A percentile compares a stretch with the other conserved stretches of the same genome.
These are phyloP conservation scores for Triangularia verruculosa DNA, from an alignment of 2,329 filamentous ascomycete species.

Conservation along the genomic window DNA sequence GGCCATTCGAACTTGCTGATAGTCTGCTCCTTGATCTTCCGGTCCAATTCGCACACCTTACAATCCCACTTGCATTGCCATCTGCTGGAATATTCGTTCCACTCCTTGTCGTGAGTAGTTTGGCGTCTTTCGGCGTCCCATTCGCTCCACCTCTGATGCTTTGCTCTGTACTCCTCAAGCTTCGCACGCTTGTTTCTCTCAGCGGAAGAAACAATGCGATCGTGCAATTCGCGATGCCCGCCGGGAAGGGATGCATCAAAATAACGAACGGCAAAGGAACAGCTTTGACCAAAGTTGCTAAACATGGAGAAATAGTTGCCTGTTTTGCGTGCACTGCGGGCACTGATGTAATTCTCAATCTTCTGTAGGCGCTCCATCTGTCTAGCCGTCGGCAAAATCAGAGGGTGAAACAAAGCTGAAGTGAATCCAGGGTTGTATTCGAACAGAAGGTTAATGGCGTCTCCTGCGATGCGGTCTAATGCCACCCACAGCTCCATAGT, in stretches of 20 bases:
- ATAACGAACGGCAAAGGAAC: slow-evolving; percentile 23
- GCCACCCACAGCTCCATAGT: slow-evolving; percentile 24
- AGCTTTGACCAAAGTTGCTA: not conserved
- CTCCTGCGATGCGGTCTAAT: slow-evolving; percentile 21
- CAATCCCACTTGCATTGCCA: not conserved
- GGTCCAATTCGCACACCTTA: not conserved
- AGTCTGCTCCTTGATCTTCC: not conserved
- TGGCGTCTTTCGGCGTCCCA: not conserved
- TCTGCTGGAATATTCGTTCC: not conserved
- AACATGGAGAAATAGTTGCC: slow-evolving; percentile 14
- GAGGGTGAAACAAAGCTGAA: not conserved
- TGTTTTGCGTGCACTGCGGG: not conserved
- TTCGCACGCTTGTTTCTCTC: not conserved
- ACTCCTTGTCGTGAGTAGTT: not conserved
- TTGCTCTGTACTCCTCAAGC: slow-evolving; percentile 3
- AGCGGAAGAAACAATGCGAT: not conserved
- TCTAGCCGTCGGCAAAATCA: slow-evolving; percentile 14
- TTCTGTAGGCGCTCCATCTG: slow-evolving; percentile 15
- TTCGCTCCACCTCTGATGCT: not conserved
- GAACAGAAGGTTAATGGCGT: slow-evolving; percentile 14
- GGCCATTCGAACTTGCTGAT: slow-evolving; percentile 17
- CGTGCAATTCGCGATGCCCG: slow-evolving; percentile 10
- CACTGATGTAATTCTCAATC: slow-evolving; percentile 17
- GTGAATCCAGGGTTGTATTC: slow-evolving; percentile 22
- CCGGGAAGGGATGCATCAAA: slow-evolving; percentile 10